These are phyloP conservation scores for Citrus medica DNA, from an alignment of 345 rosid genomes.

Conservation along the genomic window DNA sequence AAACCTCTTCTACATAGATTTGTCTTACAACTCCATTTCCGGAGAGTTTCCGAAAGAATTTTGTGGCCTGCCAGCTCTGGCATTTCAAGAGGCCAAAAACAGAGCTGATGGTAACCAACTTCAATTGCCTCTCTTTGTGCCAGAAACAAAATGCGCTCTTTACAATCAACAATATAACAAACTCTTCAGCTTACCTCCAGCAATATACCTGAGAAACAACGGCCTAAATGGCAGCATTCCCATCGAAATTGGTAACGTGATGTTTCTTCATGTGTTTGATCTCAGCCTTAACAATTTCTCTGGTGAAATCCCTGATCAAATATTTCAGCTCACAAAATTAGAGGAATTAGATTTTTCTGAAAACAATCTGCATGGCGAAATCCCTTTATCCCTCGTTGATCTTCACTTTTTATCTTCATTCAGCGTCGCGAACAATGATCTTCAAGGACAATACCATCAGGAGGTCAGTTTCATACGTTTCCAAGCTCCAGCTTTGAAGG, in stretches of 20 bases:
- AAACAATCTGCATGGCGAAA: neutral
- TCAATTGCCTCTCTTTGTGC: neutral
- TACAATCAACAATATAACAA: neutral
- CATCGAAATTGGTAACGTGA: constrained; percentile 42
- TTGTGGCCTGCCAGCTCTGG: neutral
- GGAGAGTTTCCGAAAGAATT: constrained; percentile 2
- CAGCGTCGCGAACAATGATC: constrained; percentile 1
- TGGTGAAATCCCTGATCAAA: constrained; percentile 39
- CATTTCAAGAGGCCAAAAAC: neutral
- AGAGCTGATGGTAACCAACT: neutral
- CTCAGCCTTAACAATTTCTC: constrained; percentile 49
- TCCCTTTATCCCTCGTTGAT: neutral
- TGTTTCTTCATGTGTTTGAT: constrained; percentile 55
- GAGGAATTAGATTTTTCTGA: constrained; percentile 13
- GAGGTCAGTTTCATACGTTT: constrained; percentile 9
- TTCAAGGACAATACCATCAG: constrained; percentile 7
- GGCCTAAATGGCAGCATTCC: constrained; percentile 61
- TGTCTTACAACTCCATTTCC: constrained; percentile 6
- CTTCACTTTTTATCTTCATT: constrained; percentile 6
- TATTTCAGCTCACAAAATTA: constrained; percentile 8
- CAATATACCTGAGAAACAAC: constrained; percentile 51
- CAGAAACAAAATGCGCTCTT: neutral
- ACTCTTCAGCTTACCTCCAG: constrained; percentile 25
- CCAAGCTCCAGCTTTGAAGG: neutral
- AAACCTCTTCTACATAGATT: neutral